A percentile compares a stretch with the other conserved stretches of the same genome.
Conservation (phyloP, 2,329 filamentous ascomycete genomes). For the Septoria linicola region DNA sequence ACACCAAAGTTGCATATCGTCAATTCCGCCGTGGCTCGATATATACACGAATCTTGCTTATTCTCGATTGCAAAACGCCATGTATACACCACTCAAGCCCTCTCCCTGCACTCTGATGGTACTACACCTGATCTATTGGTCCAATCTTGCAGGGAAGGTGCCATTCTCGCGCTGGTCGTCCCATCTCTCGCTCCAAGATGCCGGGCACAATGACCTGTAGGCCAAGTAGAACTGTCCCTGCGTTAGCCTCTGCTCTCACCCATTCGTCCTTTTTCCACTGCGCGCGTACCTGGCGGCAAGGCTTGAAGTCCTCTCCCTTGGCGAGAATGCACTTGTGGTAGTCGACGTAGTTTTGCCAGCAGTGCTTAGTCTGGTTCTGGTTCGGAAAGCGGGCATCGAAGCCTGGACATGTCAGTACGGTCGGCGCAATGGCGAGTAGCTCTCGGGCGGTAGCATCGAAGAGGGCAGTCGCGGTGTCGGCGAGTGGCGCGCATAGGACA, state of each 20-base stretch:
- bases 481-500: slow-evolving; percentile 2
- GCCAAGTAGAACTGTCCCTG: slow-evolving; percentile 80
- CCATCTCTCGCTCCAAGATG: slow-evolving; percentile 90
- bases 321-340: slow-evolving; percentile 99
- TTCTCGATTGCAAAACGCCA: slow-evolving; percentile 4
- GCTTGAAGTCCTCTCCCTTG: slow-evolving; percentile 97
- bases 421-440: neutral
- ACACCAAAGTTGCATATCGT: neutral
- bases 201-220: slow-evolving; percentile 96
- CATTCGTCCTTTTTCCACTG: neutral
- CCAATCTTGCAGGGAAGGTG: slow-evolving; percentile 55
- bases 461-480: neutral
- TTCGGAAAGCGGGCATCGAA: slow-evolving; percentile 99
- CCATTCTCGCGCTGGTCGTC: slow-evolving; percentile 81
- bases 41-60: slow-evolving; percentile 23
- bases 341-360: slow-evolving; percentile 99
- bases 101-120: neutral
- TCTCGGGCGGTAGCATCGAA: neutral
- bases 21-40: slow-evolving; percentile 6
- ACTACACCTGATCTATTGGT: slow-evolving; percentile 41
- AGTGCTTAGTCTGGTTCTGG: slow-evolving; percentile 98
- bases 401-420: slow-evolving; percentile 56
- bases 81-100: slow-evolving; percentile 3
- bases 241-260: slow-evolving; percentile 3
- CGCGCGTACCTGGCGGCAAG: slow-evolving; percentile 81